Evolutionary conservation across 805 yeast species (phyloP).

Genomic region (Myxozyma sirexii): DNA sequence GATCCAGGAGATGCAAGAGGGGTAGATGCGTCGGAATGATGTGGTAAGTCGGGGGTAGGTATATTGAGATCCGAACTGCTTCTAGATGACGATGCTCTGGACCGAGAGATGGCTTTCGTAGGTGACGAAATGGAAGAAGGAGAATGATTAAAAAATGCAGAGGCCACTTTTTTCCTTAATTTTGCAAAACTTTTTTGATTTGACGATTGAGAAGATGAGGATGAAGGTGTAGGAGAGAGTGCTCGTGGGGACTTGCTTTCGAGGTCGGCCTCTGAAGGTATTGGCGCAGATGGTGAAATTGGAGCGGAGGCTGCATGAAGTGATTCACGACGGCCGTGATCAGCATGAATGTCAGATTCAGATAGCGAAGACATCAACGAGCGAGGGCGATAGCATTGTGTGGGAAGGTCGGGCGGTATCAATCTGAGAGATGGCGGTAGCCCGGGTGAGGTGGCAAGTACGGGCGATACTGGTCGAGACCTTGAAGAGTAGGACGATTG

Average conservation of each 20-base stretch:
- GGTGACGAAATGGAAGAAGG: background rate
- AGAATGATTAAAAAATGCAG: slow-evolving; percentile 16
- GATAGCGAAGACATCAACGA: slow-evolving; percentile 29
- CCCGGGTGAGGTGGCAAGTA: background rate
- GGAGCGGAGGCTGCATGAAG: slow-evolving; percentile 15
- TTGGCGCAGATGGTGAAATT: slow-evolving; percentile 6
- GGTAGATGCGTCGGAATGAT: slow-evolving; percentile 3
- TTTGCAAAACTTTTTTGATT: slow-evolving; percentile 14
- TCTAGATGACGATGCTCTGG: slow-evolving; percentile 10
- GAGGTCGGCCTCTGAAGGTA: background rate
- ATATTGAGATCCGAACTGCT: slow-evolving; percentile 21
- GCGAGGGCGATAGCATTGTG: slow-evolving; percentile 15
- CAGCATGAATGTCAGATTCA: slow-evolving; percentile 21
- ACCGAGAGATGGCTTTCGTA: slow-evolving; percentile 1
- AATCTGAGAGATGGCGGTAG: background rate
- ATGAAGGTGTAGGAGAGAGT: slow-evolving; percentile 26
- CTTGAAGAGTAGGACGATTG: slow-evolving; percentile 12
- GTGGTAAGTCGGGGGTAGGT: background rate
- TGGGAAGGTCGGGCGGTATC: background rate
- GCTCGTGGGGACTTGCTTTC: slow-evolving; percentile 7
- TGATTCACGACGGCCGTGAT: background rate
- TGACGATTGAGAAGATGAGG: slow-evolving; percentile 24
- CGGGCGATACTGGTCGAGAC: slow-evolving; percentile 18
- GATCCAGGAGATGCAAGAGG: slow-evolving; percentile 22
- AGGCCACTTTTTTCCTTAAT: slow-evolving; percentile 16